Evolutionary conservation across 1,284 basidiomycete species (phyloP), one percentile per base, ranked within the genome.

Genomic region (Pholiota adiposa): DNA sequence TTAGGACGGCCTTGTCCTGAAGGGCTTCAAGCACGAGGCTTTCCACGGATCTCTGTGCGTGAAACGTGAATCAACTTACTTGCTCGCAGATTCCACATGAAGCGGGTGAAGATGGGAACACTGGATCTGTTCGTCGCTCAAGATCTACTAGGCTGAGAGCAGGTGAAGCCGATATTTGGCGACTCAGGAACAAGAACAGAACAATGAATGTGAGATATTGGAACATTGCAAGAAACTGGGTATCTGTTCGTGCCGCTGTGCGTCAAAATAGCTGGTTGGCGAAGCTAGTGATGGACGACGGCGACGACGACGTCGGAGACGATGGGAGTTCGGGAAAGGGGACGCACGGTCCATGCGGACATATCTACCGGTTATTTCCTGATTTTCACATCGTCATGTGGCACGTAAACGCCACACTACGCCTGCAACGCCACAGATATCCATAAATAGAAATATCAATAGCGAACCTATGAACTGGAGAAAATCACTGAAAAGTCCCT

Each of bases 1-100:
- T 34, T 33, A 27, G 21, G n/a, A 31, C n/a, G n/a, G 2, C 12
- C 36, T 38, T 38, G n/a, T 38, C 43, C 19, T 46, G 23, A 46
- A 29, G 16, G 49, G 33, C 14, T 43, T 29, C 21, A 16, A 38
- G 18, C 44, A 18, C 25, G 16, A 40, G 33, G 11, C 14, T 23
- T 11, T 6, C 25, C n/a, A 46, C 3, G 29, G 21, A 12, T 12
- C 19, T 7, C 56, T 46, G 9, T 0, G 21, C 18, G n/a, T 29
- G 21, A 4, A 36, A 25, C 18, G 21, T 18, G 18, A n/a, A 52
- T 21, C 40, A 21, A 21, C 2, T 65, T 58, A 78, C 76, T 70
- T 79, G 71, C 21, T 74, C 75, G 63, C 84, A 86, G 49, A 83
- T 80, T 5, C 80, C 81, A 69, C 85, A 87, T 25, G 84, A 86